Base-by-base conservation (phyloP, 225 moss, liverwort and hornwort species). In the Straminergon stramineum region DNA sequence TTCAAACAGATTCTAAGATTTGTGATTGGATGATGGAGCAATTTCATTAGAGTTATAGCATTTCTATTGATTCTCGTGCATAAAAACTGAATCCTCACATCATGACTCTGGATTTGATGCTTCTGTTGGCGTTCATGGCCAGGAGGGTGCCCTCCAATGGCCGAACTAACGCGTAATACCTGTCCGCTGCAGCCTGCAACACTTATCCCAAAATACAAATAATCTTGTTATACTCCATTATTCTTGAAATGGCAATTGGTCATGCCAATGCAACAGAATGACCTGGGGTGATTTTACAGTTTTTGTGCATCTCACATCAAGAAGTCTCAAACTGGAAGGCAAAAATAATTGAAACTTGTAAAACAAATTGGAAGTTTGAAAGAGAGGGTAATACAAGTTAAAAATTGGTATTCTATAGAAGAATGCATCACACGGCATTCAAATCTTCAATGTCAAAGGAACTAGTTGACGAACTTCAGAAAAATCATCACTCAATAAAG, bases 71-170 rank as follows among this genome's bases (percentile, higher is more conserved):
- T 68, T 58, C 28, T 9, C 21, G 2, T n/a, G 88, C 21, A 13
- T 31, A 31, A 58, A 28, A 86, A 31, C 43, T 35, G 64, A 43
- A 28, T 60, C 19, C 76, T 92, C 69, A 91, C 61, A 41, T 61
- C 87, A 93, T 94, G 76, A 92, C 70, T 75, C 34, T 48, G 30
- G 94, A 94, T 82, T 93, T 94, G 89, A 94, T 94, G 79, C 94
- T 94, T 83, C 84, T 89, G 51, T 84, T 83, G 27, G 92, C 89
- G 3, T 91, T 94, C 89, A 94, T 94, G 62, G 92, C 90, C 35
- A 93, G 9, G 67, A 94, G 91, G 62, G 92, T 92, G 78, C 90
- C 94, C 68, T 92, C 92, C 45, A 86, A 71, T 41, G 92, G 94
- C 41, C 91, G 89, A 85, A 92, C 87, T 41, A 83, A 53, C 5